Conservation (phyloP, 805 yeast species). For the Barnettozyma wickerhamii region DNA sequence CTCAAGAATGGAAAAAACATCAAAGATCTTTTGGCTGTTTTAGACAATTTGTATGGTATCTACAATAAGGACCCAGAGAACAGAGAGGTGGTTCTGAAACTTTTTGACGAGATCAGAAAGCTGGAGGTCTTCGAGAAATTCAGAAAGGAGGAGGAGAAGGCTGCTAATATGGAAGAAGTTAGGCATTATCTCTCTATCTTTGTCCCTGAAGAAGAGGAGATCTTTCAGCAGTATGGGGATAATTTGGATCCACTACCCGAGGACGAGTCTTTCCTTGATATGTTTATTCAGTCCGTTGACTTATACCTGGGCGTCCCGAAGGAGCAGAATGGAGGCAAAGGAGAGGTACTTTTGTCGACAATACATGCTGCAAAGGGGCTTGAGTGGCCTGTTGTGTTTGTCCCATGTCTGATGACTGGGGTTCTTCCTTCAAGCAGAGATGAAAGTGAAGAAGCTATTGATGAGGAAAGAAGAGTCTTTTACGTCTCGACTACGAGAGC, state of each 20-base stretch:
- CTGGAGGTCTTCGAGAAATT: constrained; percentile 3
- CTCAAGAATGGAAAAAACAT: constrained; percentile 6
- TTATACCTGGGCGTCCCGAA: constrained; percentile 27
- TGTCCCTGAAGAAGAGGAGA: constrained; percentile 1
- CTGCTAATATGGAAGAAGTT: constrained; percentile 38
- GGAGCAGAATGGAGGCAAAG: constrained; percentile 23
- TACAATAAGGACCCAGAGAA: constrained; percentile 4
- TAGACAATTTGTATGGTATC: constrained; percentile 1
- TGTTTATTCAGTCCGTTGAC: constrained; percentile 33
- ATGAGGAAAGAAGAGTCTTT: constrained; percentile 81
- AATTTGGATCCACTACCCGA: constrained; percentile 1
- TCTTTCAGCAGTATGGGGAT: constrained; percentile 1
- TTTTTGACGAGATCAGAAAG: constrained; percentile 14
- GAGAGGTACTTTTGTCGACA: constrained; percentile 60
- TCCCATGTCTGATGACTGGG: constrained; percentile 68
- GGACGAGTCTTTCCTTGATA: constrained; percentile 24
- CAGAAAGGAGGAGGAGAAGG: constrained; percentile 26
- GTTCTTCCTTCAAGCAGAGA: constrained; percentile 51
- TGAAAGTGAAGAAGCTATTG: constrained; percentile 30
- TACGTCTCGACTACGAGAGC: constrained; percentile 92
- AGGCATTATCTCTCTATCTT: constrained; percentile 26
- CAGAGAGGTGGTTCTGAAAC: constrained; percentile 2
- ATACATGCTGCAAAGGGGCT: constrained; percentile 92
- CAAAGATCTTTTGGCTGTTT: not conserved
- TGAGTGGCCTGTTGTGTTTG: constrained; percentile 92